A percentile compares a stretch with the other conserved stretches of the same genome.
Evolutionary conservation across 2,329 filamentous ascomycete genomes (phyloP).

Genomic region (Phialemonium atrogriseum): DNA sequence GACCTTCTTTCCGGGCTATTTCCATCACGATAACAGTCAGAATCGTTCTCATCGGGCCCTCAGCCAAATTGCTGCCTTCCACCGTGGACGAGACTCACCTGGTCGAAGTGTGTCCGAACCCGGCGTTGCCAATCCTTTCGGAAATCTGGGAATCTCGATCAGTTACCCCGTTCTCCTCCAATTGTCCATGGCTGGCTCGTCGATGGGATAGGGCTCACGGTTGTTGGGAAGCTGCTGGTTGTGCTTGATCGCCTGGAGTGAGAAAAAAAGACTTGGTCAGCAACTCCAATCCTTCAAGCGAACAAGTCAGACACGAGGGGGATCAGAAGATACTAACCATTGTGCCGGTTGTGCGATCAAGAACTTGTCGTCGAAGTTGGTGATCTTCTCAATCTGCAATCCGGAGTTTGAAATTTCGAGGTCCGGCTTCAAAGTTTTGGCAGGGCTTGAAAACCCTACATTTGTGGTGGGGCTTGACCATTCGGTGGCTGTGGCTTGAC

Average conservation of each 20-base stretch:
- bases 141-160: conserved; percentile 61
- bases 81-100: conserved; percentile 56
- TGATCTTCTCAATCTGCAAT: conserved; percentile 14
- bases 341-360: conserved; percentile 46
- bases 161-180: conserved; percentile 24
- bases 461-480: conserved; percentile 13
- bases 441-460: conserved; percentile 37
- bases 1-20: conserved; percentile 90
- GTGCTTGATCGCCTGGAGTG: conserved; percentile 88
- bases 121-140: conserved; percentile 99
- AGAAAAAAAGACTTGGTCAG: conserved; percentile 23
- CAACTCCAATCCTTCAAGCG: conserved; percentile 15
- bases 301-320: conserved; percentile 4
- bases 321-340: conserved; percentile 32
- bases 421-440: conserved; percentile 29
- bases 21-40: conserved; percentile 14
- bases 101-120: conserved; percentile 99
- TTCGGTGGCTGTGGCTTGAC: not conserved
- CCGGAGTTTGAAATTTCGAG: conserved; percentile 23
- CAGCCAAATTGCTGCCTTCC: conserved; percentile 11
- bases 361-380: conserved; percentile 18
- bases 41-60: conserved; percentile 17
- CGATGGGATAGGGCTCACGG: conserved; percentile 51
- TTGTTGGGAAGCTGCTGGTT: conserved; percentile 98
- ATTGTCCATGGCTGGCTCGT: conserved; percentile 17